These are phyloP conservation scores for Anisogramma anomala DNA, from an alignment of 2,329 filamentous ascomycete species.

Conservation along the genomic window DNA sequence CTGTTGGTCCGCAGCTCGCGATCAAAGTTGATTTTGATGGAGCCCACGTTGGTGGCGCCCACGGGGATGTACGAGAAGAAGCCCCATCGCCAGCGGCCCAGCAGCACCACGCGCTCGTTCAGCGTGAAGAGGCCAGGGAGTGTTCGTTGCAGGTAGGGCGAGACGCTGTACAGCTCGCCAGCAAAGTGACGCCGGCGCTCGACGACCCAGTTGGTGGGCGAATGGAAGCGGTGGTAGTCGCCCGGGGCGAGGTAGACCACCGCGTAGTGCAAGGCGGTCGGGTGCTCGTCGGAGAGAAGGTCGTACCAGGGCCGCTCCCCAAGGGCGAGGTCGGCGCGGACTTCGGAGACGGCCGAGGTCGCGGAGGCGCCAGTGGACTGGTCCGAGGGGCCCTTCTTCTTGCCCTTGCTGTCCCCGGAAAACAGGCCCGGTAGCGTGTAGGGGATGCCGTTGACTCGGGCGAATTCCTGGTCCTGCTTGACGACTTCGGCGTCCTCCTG, in stretches of 20 bases:
- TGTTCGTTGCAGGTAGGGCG: conserved; percentile 85
- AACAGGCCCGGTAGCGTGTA: conserved; percentile 85
- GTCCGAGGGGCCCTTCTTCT: conserved; percentile 49
- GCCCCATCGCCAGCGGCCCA: conserved; percentile 91
- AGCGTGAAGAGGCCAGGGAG: conserved; percentile 90
- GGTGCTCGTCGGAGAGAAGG: conserved; percentile 47
- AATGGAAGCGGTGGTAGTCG: conserved; percentile 98
- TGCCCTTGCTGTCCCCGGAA: conserved; percentile 50
- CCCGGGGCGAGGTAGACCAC: conserved; percentile 95
- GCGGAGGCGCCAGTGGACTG: conserved; percentile 58
- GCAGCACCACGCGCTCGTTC: conserved; percentile 87
- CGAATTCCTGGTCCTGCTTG: conserved; percentile 81
- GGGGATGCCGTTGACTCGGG: conserved; percentile 83
- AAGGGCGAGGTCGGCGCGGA: conserved; percentile 70
- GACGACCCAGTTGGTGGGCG: conserved; percentile 88
- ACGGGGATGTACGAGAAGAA: conserved; percentile 97
- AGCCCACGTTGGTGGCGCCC: conserved; percentile 93
- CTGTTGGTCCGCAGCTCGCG: conserved; percentile 86
- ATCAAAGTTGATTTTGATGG: conserved; percentile 96
- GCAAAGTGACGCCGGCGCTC: conserved; percentile 94
- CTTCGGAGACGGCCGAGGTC: conserved; percentile 70
- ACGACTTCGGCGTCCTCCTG: conserved; percentile 54
- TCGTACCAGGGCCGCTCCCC: conserved; percentile 61
- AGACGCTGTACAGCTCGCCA: conserved; percentile 89
- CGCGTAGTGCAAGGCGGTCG: conserved; percentile 75